Conservation (phyloP, 208 protist species). For the Trypanosoma scelopori region DNA sequence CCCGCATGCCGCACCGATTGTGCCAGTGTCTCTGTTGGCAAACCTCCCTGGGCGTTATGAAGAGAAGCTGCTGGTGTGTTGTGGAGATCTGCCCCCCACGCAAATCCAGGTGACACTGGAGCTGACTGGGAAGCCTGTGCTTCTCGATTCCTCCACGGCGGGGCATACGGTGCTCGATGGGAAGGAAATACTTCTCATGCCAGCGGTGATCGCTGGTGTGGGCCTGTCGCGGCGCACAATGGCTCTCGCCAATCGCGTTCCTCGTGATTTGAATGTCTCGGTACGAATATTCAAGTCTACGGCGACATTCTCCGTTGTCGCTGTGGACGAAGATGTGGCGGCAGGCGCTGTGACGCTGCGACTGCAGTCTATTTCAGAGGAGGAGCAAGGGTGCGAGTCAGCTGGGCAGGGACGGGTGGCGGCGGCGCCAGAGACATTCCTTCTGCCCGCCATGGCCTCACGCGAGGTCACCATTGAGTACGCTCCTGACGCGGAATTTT, state of each 20-base stretch:
- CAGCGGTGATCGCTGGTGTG: slow-evolving; percentile 77
- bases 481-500: slow-evolving; percentile 46
- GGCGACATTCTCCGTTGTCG: slow-evolving; percentile 64
- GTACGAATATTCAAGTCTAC: slow-evolving; percentile 65
- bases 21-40: slow-evolving; percentile 48
- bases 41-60: slow-evolving; percentile 82
- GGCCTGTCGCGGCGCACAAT: slow-evolving; percentile 68
- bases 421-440: slow-evolving; percentile 53
- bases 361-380: slow-evolving; percentile 45
- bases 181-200: slow-evolving; percentile 81
- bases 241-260: slow-evolving; percentile 78
- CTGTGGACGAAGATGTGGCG: slow-evolving; percentile 63
- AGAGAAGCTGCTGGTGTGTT: slow-evolving; percentile 64
- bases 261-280: slow-evolving; percentile 78
- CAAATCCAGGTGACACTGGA: slow-evolving; percentile 54
- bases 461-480: slow-evolving; percentile 80
- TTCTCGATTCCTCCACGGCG: slow-evolving; percentile 79
- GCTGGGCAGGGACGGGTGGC: slow-evolving; percentile 45
- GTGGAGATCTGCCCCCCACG: slow-evolving; percentile 42
- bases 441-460: slow-evolving; percentile 62
- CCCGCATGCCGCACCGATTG: slow-evolving; percentile 33
- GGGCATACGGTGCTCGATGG: slow-evolving; percentile 57
- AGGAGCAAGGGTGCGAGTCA: slow-evolving; percentile 35
- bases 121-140: slow-evolving; percentile 74
- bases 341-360: slow-evolving; percentile 62